phyloP scores from a whole-genome alignment of 1,139 yeast species.

The Kodamaea sp. region DNA sequence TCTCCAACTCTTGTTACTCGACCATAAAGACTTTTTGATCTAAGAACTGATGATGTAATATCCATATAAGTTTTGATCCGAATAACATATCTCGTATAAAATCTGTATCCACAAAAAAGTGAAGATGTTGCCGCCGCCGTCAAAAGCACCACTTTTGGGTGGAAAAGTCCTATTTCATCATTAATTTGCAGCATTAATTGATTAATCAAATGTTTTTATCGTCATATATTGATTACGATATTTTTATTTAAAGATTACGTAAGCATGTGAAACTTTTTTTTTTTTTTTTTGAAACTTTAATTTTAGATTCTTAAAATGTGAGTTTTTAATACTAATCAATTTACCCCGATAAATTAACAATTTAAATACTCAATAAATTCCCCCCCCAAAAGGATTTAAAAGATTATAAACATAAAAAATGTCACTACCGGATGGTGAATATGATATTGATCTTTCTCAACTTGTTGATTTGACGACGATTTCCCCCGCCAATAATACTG shows the following conservation, averaged over 20 bases:
- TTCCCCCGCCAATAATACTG: constrained; percentile 14
- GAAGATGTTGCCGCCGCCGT: constrained; percentile 38
- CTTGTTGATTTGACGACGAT: constrained; percentile 17
- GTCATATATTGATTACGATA: too few species aligned
- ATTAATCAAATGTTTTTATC: too few species aligned
- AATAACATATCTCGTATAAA: constrained; percentile 34
- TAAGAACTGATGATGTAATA: constrained; percentile 37
- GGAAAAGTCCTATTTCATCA: constrained; percentile 23
- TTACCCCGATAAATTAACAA: too few species aligned
- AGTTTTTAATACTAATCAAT: too few species aligned
- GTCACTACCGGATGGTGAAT: constrained; percentile 44
- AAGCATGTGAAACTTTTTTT: too few species aligned
- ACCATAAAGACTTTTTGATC: constrained; percentile 54
- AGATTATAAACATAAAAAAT: constrained; percentile 12
- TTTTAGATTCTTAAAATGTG: too few species aligned
- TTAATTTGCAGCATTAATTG: neutral
- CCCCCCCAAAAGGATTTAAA: too few species aligned
- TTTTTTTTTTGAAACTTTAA: too few species aligned
- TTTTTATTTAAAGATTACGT: too few species aligned
- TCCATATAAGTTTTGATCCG: constrained; percentile 38
- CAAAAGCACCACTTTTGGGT: constrained; percentile 40
- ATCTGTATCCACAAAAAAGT: constrained; percentile 27
- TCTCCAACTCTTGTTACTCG: constrained; percentile 91
- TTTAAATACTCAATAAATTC: too few species aligned
- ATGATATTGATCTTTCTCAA: constrained; percentile 39